A percentile compares a stretch with the other conserved stretches of the same genome.
Conservation (phyloP, 1,284 basidiomycete species). For the Ganoderma lucidum region DNA sequence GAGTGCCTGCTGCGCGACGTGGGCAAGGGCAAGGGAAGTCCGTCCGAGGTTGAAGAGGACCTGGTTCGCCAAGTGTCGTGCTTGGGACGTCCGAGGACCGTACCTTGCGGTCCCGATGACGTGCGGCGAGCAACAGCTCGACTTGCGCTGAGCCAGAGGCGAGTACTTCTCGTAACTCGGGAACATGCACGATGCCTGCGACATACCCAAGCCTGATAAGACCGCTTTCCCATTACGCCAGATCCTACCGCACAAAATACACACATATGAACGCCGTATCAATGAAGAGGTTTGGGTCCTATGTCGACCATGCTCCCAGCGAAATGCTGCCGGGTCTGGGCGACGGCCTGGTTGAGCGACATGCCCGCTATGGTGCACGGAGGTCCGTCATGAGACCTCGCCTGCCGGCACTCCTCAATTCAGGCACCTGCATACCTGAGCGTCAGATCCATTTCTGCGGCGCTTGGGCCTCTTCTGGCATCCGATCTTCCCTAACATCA, state of each 20-base stretch:
- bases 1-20: not conserved
- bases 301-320: not conserved
- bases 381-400: constrained; percentile 1
- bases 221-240: not conserved
- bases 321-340: constrained; percentile 2
- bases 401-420: constrained; percentile 1
- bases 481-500: not conserved
- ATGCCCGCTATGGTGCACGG: not conserved
- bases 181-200: not conserved
- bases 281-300: not conserved
- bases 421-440: not conserved
- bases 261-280: not conserved
- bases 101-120: not conserved
- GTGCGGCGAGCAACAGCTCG: not conserved
- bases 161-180: not conserved
- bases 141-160: not conserved
- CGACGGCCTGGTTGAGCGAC: not conserved
- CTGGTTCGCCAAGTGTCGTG: not conserved
- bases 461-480: not conserved
- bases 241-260: too few relatives aligned
- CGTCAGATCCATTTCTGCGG: not conserved
- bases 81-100: not conserved
- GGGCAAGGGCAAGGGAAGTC: too few relatives aligned
- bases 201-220: not conserved
- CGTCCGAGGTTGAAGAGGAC: not conserved